Base-by-base conservation (phyloP, 1,139 yeast genomes). In the Magnusiomyces paraingens region DNA sequence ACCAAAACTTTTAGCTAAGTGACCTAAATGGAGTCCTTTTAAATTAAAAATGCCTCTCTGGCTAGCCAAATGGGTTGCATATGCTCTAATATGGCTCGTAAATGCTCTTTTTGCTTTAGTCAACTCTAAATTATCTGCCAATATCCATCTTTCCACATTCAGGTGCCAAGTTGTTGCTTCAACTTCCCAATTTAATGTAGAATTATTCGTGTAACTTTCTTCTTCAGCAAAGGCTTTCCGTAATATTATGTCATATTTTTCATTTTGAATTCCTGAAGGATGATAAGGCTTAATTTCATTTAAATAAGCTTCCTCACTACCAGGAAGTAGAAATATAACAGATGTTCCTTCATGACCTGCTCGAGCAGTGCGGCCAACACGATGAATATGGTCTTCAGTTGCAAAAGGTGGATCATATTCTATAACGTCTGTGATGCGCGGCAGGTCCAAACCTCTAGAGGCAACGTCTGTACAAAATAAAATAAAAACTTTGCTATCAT, bases 81-180 rank as follows among this genome's bases (percentile, higher is more conserved):
- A 93, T 0, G 99, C 99, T 65, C 98, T 78, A 45, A 93, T 76
- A 68, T 93, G 98, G 58, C 96, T 85, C 10, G 86, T 82, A 66
- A 88, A 93, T 1, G 88, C 98, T 63, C 83, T 81, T 15, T 79
- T 78, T 0, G 96, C 95, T n/a, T 77, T 76, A 0, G 94, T 90
- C 15, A 75, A 65, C 54, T 83, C 84, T 12, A 79, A 79, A 0
- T 73, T 69, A 61, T 86, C 87, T 61, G 83, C 95, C 49, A 93
- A 71, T 36, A 91, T 73, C 86, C 95, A 86, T 66, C 97, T 76
- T 72, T 93, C 99, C 15, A 89, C 80, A 54, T 86, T 83, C 61
- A 93, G 75, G 68, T 93, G 99, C 94, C 95, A 91, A 1, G 96
- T 89, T 0, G 99, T 93, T 2, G 97, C 99, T 65, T 87, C 91